A percentile compares a stretch with the other conserved stretches of the same genome.
Evolutionary conservation across 768 basidiomycete genomes (phyloP).

Genomic region (Thelephora ganbajun): DNA sequence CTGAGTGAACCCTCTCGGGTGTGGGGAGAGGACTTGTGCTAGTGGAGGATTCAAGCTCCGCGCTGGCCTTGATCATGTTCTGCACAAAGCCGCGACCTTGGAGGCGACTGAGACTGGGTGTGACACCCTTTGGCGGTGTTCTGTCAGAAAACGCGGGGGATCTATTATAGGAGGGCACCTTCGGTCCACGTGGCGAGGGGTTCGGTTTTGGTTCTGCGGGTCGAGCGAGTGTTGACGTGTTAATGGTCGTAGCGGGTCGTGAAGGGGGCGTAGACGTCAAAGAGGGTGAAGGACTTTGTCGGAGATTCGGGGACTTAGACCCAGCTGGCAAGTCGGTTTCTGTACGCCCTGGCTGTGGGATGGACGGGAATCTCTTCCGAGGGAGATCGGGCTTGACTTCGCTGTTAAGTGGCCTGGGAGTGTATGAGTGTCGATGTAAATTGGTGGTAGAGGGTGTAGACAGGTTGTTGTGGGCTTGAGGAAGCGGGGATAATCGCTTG

Average conservation of each 20-base stretch:
- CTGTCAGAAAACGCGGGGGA: constrained; percentile 50
- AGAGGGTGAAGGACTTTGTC: constrained; percentile 12
- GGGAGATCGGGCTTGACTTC: too few species aligned
- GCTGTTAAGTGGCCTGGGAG: too few species aligned
- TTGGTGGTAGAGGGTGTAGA: too few species aligned
- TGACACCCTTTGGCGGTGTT: constrained; percentile 49
- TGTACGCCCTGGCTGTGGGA: too few species aligned
- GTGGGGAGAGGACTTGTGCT: constrained; percentile 17
- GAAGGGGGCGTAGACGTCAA: constrained; percentile 12
- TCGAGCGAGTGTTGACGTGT: constrained; percentile 29
- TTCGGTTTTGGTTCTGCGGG: constrained; percentile 38
- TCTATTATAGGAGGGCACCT: constrained; percentile 28
- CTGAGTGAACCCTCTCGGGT: constrained; percentile 19
- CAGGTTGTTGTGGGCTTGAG: too few species aligned
- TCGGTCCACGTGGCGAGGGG: constrained; percentile 27
- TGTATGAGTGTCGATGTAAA: too few species aligned
- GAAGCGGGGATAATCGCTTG: too few species aligned
- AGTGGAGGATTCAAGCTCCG: constrained; percentile 27
- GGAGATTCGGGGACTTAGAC: neutral
- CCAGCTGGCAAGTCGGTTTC: too few species aligned
- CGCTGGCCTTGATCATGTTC: constrained; percentile 62
- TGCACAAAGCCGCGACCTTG: constrained; percentile 82
- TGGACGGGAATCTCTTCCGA: neutral
- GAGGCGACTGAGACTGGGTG: constrained; percentile 69
- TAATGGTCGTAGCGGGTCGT: constrained; percentile 13